These are phyloP conservation scores for Mycena pura DNA, from an alignment of 768 basidiomycete genomes.

Conservation along the genomic window DNA sequence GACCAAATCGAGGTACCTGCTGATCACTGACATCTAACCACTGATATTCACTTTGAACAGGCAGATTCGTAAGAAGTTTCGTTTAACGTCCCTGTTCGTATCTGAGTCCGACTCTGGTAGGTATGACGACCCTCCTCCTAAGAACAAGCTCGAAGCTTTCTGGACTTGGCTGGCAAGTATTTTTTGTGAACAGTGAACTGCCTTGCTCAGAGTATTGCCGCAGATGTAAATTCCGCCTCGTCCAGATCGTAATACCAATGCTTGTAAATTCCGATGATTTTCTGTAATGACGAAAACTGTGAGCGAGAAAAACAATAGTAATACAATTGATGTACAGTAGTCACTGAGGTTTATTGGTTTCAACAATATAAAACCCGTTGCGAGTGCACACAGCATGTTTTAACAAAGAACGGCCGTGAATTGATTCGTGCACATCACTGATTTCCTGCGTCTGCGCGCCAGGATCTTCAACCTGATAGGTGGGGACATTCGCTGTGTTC, in stretches of 20 bases:
- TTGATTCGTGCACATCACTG: conserved; percentile 29
- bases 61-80: conserved; percentile 55
- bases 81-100: not conserved
- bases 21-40: too few species aligned
- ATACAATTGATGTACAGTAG: not conserved
- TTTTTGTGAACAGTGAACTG: too few species aligned
- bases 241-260: too few species aligned
- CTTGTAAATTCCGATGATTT: too few species aligned
- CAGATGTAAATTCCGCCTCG: conserved; percentile 6
- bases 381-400: conserved; percentile 55
- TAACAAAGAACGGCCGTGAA: conserved; percentile 47
- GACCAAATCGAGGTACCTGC: conserved; percentile 74
- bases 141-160: conserved; percentile 68
- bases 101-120: conserved; percentile 33
- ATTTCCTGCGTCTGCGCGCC: conserved; percentile 51
- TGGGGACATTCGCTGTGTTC: conserved; percentile 42
- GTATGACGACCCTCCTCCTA: conserved; percentile 75
- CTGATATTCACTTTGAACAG: too few species aligned
- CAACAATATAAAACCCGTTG: conserved; percentile 69
- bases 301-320: not conserved
- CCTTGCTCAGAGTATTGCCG: too few species aligned
- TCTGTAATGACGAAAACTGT: not conserved
- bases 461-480: conserved; percentile 32
- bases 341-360: conserved; percentile 47
- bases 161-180: conserved; percentile 81